A percentile compares a stretch with the other conserved stretches of the same genome.
These are phyloP conservation scores for Calonectria hawksworthii DNA, from an alignment of 2,329 filamentous ascomycete genomes.

Conservation along the genomic window DNA sequence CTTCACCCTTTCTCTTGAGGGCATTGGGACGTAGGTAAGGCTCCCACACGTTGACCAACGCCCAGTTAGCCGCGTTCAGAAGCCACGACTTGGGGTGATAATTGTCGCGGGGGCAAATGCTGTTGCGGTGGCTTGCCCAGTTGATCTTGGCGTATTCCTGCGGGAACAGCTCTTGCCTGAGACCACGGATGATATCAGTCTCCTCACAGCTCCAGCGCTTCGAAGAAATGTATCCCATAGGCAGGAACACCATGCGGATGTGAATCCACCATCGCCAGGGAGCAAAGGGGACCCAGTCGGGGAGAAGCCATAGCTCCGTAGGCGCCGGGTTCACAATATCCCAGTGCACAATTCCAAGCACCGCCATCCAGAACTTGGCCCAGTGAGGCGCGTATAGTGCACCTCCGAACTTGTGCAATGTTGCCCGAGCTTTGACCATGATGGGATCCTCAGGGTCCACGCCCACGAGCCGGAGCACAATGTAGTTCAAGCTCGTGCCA, in stretches of 20 bases:
- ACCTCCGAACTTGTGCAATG: constrained; percentile 88
- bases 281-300: constrained; percentile 90
- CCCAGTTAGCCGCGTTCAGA: constrained; percentile 83
- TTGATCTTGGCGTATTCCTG: constrained; percentile 83
- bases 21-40: constrained; percentile 79
- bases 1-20: constrained; percentile 80
- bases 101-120: constrained; percentile 84
- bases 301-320: constrained; percentile 92
- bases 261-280: constrained; percentile 99
- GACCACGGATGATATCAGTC: constrained; percentile 78
- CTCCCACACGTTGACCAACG: constrained; percentile 84
- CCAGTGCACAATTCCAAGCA: constrained; percentile 88
- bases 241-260: constrained; percentile 94
- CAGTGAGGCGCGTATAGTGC: constrained; percentile 90
- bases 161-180: constrained; percentile 87
- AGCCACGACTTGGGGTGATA: constrained; percentile 94
- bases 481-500: constrained; percentile 91
- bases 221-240: constrained; percentile 93
- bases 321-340: constrained; percentile 95
- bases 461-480: constrained; percentile 82
- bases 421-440: constrained; percentile 87
- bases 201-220: constrained; percentile 83
- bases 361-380: constrained; percentile 95
- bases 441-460: constrained; percentile 85
- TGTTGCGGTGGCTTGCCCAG: constrained; percentile 84